Base-by-base conservation (phyloP, 129 eudicot species). In the Rutidosis leptorrhynchoides region DNA sequence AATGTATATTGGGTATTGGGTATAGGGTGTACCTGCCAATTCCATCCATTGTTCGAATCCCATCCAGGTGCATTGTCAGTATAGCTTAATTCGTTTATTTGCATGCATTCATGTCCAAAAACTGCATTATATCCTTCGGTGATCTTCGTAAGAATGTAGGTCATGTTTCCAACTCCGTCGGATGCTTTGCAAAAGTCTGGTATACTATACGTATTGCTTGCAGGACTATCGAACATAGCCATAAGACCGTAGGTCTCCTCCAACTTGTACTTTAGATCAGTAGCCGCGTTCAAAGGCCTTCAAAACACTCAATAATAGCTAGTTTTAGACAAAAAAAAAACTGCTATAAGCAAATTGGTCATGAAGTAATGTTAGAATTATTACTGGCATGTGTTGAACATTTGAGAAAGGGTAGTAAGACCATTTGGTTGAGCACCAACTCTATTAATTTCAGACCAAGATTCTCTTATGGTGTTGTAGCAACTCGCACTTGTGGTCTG, bases 341-440 rank as follows among this genome's bases (percentile, higher is more conserved):
- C 3, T 22, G n/a, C n/a, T n/a, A n/a, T 21, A 53, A 53, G 26
- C 4, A 55, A 17, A 25, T 15, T 4, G 25, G 64, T 3, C 2
- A 29, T 3, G 17, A 14, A 61, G 19, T 15, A 24, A 1, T 1
- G 19, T 0, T 20, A 21, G 23, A 26, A 49, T 35, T 6, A 1
- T 28, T 73, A 81, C 80, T 6, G 7, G 80, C 86, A 81, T 46
- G 83, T 73, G 49, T 78, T 73, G 80, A 81, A 78, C 27, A 27
- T 81, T 37, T 64, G 70, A 16, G 74, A 73, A 17, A 81, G 77
- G 65, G 21, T 69, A 7, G 29, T 48, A 24, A 81, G 74, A n/a
- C 86, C 86, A 8, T 66, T n/a, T 1, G 86, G 69, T 32, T 73
- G 55, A 48, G 73, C 63, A 51, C 68, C 80, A 28, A 81, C 70